These are phyloP conservation scores for Globisporangium barbulae DNA, from an alignment of 352 stramenopile species.

Conservation along the genomic window DNA sequence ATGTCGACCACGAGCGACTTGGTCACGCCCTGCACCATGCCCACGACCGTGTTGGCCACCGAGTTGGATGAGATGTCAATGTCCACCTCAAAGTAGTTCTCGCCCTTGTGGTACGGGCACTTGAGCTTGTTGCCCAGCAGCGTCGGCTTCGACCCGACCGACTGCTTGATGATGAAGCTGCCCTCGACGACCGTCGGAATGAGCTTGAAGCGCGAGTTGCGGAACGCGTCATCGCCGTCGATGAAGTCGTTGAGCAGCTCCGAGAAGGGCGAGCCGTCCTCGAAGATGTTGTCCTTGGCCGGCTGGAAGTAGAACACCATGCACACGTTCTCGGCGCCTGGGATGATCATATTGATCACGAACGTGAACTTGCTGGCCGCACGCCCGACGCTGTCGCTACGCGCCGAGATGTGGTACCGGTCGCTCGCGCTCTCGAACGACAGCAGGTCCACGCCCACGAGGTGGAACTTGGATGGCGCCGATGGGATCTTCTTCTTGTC, in stretches of 20 bases:
- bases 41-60: constrained; percentile 87
- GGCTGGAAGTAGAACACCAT: constrained; percentile 89
- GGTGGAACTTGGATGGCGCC: constrained; percentile 63
- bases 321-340: constrained; percentile 66
- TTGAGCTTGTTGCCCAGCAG: constrained; percentile 97
- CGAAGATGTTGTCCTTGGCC: constrained; percentile 73
- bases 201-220: constrained; percentile 97
- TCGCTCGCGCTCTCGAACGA: constrained; percentile 71
- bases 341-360: constrained; percentile 90
- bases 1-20: constrained; percentile 89
- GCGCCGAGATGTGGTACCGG: constrained; percentile 75
- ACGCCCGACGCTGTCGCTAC: constrained; percentile 65
- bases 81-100: constrained; percentile 96
- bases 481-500: constrained; percentile 89
- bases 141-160: constrained; percentile 93
- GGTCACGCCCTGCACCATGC: constrained; percentile 87
- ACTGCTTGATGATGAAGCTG: constrained; percentile 96
- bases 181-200: constrained; percentile 96
- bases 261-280: constrained; percentile 86
- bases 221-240: constrained; percentile 93
- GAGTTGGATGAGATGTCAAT: constrained; percentile 94
- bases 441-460: constrained; percentile 78
- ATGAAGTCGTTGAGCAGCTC: constrained; percentile 89
- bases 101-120: constrained; percentile 77
- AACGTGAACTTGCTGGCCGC: constrained; percentile 78